A percentile compares a stretch with the other conserved stretches of the same genome.
phyloP scores from a whole-genome alignment of 1,139 yeast genomes.

The Insectozyma bohioensis region DNA sequence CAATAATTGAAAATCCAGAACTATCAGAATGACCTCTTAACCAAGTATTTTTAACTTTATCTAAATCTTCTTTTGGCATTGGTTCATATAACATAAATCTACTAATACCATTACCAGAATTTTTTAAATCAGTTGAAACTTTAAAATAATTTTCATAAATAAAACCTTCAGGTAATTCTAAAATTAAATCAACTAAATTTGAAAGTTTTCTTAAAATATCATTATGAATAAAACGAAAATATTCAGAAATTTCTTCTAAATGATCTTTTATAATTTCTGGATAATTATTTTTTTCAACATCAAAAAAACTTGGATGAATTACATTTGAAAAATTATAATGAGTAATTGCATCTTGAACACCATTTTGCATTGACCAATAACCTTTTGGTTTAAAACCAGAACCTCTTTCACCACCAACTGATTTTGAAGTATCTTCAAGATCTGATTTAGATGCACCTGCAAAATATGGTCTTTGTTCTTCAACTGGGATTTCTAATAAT shows the following conservation, averaged over 20 bases:
- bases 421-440: conserved; percentile 26
- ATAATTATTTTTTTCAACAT: conserved; percentile 17
- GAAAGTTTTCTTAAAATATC: conserved; percentile 24
- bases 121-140: conserved; percentile 27
- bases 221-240: conserved; percentile 23
- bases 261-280: no score
- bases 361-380: no score
- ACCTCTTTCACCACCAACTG: conserved; percentile 29
- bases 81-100: conserved; percentile 29
- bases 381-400: conserved; percentile 29
- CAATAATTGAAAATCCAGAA: conserved; percentile 47
- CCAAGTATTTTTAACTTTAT: conserved; percentile 38
- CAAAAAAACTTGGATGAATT: conserved; percentile 23
- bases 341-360: conserved; percentile 26
- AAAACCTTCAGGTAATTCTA: no score
- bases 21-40: conserved; percentile 52
- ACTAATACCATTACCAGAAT: no score
- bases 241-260: conserved; percentile 23
- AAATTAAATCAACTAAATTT: conserved; percentile 22
- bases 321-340: conserved; percentile 26
- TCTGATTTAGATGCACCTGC: conserved; percentile 30
- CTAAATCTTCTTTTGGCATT: conserved; percentile 25
- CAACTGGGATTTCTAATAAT: conserved; percentile 39
- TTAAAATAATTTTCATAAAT: conserved; percentile 31
- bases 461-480: conserved; percentile 33